These are phyloP conservation scores for Ceratobasidium sp. DNA, from an alignment of 1,284 basidiomycete genomes.

Conservation along the genomic window DNA sequence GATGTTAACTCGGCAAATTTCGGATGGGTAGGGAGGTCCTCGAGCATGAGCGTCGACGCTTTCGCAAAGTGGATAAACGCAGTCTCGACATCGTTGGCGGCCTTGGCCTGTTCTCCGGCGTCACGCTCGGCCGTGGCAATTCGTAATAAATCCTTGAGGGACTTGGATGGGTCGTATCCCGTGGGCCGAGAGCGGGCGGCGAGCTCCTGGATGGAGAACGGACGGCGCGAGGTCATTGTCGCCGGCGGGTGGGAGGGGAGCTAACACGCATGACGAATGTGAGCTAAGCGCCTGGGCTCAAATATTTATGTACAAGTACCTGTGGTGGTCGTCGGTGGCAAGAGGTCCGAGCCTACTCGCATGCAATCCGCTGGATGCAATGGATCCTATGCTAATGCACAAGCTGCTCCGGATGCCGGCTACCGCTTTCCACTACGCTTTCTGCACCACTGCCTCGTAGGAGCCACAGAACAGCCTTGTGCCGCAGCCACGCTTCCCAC, in stretches of 20 bases:
- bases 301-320: background rate
- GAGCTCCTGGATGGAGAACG: slow-evolving; percentile 50
- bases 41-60: slow-evolving; percentile 74
- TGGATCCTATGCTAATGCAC: too few species aligned
- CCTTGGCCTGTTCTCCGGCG: slow-evolving; percentile 61
- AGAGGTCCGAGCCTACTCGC: background rate
- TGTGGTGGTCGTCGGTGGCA: background rate
- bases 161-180: slow-evolving; percentile 49
- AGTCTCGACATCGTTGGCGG: slow-evolving; percentile 66
- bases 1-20: slow-evolving; percentile 59
- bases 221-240: slow-evolving; percentile 38
- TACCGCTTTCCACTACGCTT: background rate
- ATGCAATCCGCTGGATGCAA: too few species aligned
- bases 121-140: slow-evolving; percentile 58
- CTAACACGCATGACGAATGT: slow-evolving; percentile 5
- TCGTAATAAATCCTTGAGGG: slow-evolving; percentile 55
- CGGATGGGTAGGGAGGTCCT: slow-evolving; percentile 70
- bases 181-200: slow-evolving; percentile 46
- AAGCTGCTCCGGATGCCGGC: background rate
- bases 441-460: background rate
- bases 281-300: slow-evolving; percentile 9
- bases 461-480: slow-evolving; percentile 6
- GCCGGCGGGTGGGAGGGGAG: background rate
- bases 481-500: slow-evolving; percentile 29
- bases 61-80: slow-evolving; percentile 72